These are phyloP conservation scores for Rickenella mellea DNA, from an alignment of 768 basidiomycete species.

Conservation along the genomic window DNA sequence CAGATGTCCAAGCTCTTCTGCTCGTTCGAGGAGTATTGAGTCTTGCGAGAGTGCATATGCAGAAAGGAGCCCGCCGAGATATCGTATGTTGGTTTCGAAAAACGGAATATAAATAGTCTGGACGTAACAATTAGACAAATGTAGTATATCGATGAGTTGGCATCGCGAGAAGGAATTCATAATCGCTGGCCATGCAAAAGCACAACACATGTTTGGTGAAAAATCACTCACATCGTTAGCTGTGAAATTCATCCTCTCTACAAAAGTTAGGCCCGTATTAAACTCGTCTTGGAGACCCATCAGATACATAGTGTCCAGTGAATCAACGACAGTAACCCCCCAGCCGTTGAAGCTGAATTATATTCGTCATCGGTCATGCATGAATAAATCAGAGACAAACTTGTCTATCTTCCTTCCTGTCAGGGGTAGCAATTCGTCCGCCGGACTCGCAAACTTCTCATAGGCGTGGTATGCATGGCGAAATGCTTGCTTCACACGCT, in stretches of 20 bases:
- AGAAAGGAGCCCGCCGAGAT: constrained; percentile 35
- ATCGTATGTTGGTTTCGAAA: constrained; percentile 37
- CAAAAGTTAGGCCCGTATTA: constrained; percentile 23
- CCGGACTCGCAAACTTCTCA: constrained; percentile 10
- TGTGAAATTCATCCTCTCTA: constrained; percentile 7
- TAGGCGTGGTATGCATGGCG: constrained; percentile 13
- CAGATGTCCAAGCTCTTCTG: constrained; percentile 28
- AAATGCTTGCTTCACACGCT: constrained; percentile 13
- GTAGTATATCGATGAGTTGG: too few species aligned
- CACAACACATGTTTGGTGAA: too few species aligned
- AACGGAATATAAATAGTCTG: too few species aligned
- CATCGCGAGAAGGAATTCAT: too few species aligned
- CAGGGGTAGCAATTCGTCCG: constrained; percentile 15
- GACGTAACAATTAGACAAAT: too few species aligned
- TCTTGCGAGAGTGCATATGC: constrained; percentile 30
- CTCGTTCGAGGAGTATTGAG: constrained; percentile 22
- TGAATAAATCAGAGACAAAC: constrained; percentile 1
- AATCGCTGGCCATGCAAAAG: too few species aligned
- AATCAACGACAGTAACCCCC: constrained; percentile 30
- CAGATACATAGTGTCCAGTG: constrained; percentile 31
- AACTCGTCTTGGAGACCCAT: constrained; percentile 32
- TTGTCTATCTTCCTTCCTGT: constrained; percentile 8
- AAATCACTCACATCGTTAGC: too few species aligned
- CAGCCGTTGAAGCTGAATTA: constrained; percentile 15
- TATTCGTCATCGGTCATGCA: neutral